These are phyloP conservation scores for Escallonia rubra DNA, from an alignment of 129 eudicot species.

Conservation along the genomic window DNA sequence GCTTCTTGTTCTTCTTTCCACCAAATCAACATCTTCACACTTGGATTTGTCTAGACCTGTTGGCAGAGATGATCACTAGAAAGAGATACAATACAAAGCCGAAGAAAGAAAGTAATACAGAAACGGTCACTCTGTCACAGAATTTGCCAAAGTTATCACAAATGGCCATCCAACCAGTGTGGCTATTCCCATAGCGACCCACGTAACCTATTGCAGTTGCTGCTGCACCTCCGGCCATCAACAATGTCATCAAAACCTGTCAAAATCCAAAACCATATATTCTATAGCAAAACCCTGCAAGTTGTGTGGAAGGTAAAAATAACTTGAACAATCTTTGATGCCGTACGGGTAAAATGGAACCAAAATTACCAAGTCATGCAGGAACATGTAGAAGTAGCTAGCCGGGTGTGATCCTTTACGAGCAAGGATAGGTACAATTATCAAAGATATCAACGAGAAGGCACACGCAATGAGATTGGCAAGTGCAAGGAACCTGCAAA, in stretches of 20 bases:
- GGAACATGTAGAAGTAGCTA: constrained; percentile 47
- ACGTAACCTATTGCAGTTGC: constrained; percentile 34
- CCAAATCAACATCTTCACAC: neutral
- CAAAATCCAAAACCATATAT: neutral
- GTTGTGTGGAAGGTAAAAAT: neutral
- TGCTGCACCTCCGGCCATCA: constrained; percentile 35
- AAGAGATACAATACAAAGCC: constrained; percentile 16
- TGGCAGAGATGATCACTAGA: constrained; percentile 25
- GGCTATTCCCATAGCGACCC: constrained; percentile 31
- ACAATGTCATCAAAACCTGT: constrained; percentile 18
- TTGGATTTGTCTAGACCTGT: constrained; percentile 1
- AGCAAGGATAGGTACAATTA: constrained; percentile 28
- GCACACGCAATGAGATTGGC: constrained; percentile 40
- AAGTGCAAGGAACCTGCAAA: constrained; percentile 41
- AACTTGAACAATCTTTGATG: neutral
- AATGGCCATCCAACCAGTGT: constrained; percentile 35
- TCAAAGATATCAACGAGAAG: constrained; percentile 34
- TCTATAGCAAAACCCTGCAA: neutral
- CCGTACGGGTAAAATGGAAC: neutral
- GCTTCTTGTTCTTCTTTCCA: neutral
- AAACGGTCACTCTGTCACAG: constrained; percentile 13
- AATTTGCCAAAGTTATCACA: constrained; percentile 28
- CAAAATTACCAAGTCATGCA: constrained; percentile 73
- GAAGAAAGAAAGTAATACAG: constrained; percentile 11
- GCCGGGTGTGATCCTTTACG: constrained; percentile 19